These are phyloP conservation scores for Erysiphe pulchra DNA, from an alignment of 2,329 filamentous ascomycete genomes.

Conservation along the genomic window DNA sequence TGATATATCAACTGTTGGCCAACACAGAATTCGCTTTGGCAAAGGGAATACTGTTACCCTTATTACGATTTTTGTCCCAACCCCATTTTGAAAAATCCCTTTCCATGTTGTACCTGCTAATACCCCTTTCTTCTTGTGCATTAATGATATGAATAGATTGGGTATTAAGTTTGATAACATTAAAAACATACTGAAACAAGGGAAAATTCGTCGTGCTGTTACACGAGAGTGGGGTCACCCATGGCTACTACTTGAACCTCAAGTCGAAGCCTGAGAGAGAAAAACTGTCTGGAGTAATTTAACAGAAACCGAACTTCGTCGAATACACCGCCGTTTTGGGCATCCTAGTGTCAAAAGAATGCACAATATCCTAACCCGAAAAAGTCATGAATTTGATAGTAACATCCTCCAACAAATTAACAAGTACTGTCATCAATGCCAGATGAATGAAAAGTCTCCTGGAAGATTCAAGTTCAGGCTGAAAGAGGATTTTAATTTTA, in stretches of 20 bases:
- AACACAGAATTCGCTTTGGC: not conserved
- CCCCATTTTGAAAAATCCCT: not conserved
- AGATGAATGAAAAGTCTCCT: not conserved
- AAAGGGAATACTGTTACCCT: not conserved
- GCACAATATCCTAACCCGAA: not conserved
- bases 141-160: not conserved
- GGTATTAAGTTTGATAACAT: not conserved
- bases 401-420: not conserved
- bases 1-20: not conserved
- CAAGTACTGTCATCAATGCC: not conserved
- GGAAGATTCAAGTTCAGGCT: not conserved
- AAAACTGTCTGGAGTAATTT: not conserved
- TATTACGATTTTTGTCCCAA: not conserved
- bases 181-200: not conserved
- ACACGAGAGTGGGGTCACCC: not conserved
- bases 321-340: not conserved
- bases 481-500: slow-evolving; percentile 1
- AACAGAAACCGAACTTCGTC: not conserved
- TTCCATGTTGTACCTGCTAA: not conserved
- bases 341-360: not conserved
- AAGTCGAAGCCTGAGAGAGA: not conserved
- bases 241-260: not conserved
- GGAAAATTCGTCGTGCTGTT: not conserved
- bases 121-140: not conserved
- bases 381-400: not conserved